Percentiles rank a stretch among this genome's conserved stretches.
These are phyloP conservation scores for Streptanthus diversifolius DNA, from an alignment of 345 rosid species.

Conservation along the genomic window DNA sequence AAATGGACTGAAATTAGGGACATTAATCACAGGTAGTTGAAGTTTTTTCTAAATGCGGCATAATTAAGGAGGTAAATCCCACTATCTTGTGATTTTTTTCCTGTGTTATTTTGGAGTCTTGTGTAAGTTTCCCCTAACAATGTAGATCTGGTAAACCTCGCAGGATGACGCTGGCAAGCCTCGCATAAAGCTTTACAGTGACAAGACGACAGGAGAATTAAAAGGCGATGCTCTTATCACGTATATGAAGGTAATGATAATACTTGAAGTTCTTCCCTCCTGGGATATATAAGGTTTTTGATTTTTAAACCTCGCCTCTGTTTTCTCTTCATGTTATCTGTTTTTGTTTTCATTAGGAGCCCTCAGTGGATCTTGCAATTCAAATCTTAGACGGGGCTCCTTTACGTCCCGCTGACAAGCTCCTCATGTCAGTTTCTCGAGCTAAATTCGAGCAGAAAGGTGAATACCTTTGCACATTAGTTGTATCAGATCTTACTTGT, in stretches of 20 bases:
- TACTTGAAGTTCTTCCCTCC: conserved; percentile 18
- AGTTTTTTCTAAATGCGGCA: conserved; percentile 95
- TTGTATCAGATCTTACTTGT: not conserved
- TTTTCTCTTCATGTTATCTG: conserved; percentile 16
- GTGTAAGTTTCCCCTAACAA: conserved; percentile 6
- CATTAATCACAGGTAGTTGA: conserved; percentile 62
- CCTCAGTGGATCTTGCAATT: conserved; percentile 87
- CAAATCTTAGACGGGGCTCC: conserved; percentile 93
- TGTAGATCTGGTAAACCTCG: conserved; percentile 19
- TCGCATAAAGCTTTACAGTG: conserved; percentile 84
- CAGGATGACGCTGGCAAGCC: conserved; percentile 92
- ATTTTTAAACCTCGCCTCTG: not conserved
- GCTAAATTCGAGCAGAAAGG: conserved; percentile 98
- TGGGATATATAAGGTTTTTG: conserved; percentile 14
- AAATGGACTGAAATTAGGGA: conserved; percentile 31
- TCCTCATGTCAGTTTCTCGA: conserved; percentile 70
- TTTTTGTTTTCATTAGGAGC: conserved; percentile 54
- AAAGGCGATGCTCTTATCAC: conserved; percentile 97
- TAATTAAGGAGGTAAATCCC: conserved; percentile 81
- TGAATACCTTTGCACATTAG: conserved; percentile 25
- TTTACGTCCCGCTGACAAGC: conserved; percentile 73
- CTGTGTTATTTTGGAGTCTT: not conserved
- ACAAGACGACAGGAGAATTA: conserved; percentile 77
- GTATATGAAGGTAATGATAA: conserved; percentile 65
- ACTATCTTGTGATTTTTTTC: not conserved